These are phyloP conservation scores for Beauveria rudraprayagi DNA, from an alignment of 2,329 filamentous ascomycete genomes.

Conservation along the genomic window DNA sequence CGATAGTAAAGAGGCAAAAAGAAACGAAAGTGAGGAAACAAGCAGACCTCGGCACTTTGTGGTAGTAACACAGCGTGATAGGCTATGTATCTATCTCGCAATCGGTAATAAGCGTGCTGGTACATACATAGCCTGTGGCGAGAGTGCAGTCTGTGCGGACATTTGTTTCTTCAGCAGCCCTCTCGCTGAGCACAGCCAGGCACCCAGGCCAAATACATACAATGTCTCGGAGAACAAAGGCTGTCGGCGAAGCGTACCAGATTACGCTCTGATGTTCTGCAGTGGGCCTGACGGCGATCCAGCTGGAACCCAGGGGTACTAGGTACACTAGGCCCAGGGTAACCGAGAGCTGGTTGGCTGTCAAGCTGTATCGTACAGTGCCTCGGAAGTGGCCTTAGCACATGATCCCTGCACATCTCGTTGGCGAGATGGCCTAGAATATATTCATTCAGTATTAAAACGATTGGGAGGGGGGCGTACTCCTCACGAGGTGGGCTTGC, in stretches of 20 bases:
- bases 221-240: not conserved
- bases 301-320: too few species aligned
- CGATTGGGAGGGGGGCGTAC: too few species aligned
- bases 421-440: too few species aligned
- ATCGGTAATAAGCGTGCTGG: too few species aligned
- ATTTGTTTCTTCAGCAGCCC: not conserved
- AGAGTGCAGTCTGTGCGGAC: not conserved
- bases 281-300: not conserved
- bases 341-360: not conserved
- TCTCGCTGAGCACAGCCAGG: not conserved
- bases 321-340: not conserved
- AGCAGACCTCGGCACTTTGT: not conserved
- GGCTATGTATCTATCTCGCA: too few species aligned
- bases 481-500: not conserved
- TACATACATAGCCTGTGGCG: too few species aligned
- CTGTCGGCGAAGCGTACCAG: too few species aligned
- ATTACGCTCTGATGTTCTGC: not conserved
- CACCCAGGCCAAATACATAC: not conserved
- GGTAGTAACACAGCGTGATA: not conserved
- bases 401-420: not conserved
- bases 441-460: too few species aligned
- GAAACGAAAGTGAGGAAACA: not conserved
- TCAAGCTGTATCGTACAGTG: too few species aligned
- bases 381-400: not conserved
- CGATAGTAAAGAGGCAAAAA: too few species aligned